Conservation (phyloP, 148 eudicot genomes). For the Amaranthus cruentus region DNA sequence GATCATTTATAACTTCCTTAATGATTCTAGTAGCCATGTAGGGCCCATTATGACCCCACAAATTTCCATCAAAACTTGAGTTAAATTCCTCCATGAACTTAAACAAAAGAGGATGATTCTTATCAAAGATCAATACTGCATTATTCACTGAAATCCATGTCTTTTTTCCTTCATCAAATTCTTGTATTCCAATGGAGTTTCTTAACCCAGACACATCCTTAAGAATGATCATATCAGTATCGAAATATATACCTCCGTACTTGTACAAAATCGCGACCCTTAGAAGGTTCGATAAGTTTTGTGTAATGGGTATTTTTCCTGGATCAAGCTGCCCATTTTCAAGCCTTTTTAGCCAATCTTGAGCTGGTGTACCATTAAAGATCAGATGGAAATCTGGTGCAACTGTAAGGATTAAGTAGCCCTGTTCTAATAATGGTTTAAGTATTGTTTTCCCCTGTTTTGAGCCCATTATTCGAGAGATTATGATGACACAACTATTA, state of each 20-base stretch:
- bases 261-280: slow-evolving; percentile 63
- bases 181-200: slow-evolving; percentile 64
- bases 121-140: slow-evolving; percentile 67
- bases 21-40: slow-evolving; percentile 62
- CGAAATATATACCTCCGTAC: slow-evolving; percentile 72
- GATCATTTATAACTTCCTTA: neutral
- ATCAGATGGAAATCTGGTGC: slow-evolving; percentile 42
- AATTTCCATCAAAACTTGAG: slow-evolving; percentile 47
- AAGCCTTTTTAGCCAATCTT: slow-evolving; percentile 46
- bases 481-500: slow-evolving; percentile 43
- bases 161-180: slow-evolving; percentile 20
- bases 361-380: slow-evolving; percentile 51
- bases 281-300: slow-evolving; percentile 61
- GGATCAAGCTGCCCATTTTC: slow-evolving; percentile 46
- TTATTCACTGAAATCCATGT: slow-evolving; percentile 60
- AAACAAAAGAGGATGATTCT: slow-evolving; percentile 46
- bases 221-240: slow-evolving; percentile 53
- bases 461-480: slow-evolving; percentile 63
- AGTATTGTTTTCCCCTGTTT: slow-evolving; percentile 29
- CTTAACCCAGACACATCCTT: slow-evolving; percentile 43
- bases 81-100: slow-evolving; percentile 67
- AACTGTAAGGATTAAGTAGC: slow-evolving; percentile 31
- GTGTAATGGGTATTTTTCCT: slow-evolving; percentile 57
- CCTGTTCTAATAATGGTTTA: slow-evolving; percentile 34
- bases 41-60: slow-evolving; percentile 83